Evolutionary conservation across 78 protist genomes (phyloP).

Genomic region (slime mould (Dictyostelium discoideum)): dicty_2.7 NC_007091.3:2444501-2445000

Average conservation of each 20-base stretch:
- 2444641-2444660: slow-evolving; percentile 12
- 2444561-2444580: background rate
- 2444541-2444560: background rate
- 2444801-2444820: background rate
- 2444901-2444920: too few relatives aligned
- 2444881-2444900: background rate
- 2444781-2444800: slow-evolving; percentile 53
- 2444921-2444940: background rate
- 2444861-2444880: background rate
- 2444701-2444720: slow-evolving; percentile 51
- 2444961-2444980: slow-evolving; percentile 37
- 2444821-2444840: slow-evolving; percentile 4
- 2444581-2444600: too few relatives aligned
- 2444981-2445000: slow-evolving; percentile 50
- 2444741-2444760: background rate
- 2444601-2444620: slow-evolving; percentile 29
- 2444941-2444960: slow-evolving; percentile 51
- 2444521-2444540: slow-evolving; percentile 59
- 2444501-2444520: slow-evolving; percentile 30
- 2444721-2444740: background rate
- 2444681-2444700: slow-evolving; percentile 42
- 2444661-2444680: background rate
- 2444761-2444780: slow-evolving; percentile 1
- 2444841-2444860: slow-evolving; percentile 43
- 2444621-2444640: slow-evolving; percentile 61